Evolutionary conservation across 1,284 basidiomycete species (phyloP).

Genomic region (Austroboletus novae-zelandiae): DNA sequence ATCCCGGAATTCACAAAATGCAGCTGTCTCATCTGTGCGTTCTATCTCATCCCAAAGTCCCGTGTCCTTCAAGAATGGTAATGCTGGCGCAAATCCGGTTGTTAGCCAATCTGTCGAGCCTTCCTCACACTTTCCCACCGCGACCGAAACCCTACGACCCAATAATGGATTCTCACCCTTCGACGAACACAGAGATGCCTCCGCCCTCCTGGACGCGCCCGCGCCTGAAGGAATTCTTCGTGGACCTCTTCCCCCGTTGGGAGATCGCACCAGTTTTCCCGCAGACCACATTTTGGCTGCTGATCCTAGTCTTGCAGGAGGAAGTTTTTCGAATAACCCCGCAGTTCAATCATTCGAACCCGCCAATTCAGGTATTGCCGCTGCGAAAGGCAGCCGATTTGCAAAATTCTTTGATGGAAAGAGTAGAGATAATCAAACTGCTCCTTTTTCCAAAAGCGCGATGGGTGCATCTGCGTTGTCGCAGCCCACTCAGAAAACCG

Average conservation of each 20-base stretch:
- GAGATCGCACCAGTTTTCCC: conserved; percentile 24
- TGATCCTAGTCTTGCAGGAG: conserved; percentile 17
- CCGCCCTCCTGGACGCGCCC: conserved; percentile 21
- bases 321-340: conserved; percentile 17
- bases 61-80: conserved; percentile 24
- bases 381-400: conserved; percentile 71
- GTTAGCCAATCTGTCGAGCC: conserved; percentile 21
- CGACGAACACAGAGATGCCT: conserved; percentile 43
- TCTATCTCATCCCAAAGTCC: conserved; percentile 22
- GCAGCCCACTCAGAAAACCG: conserved; percentile 49
- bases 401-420: conserved; percentile 83
- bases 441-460: conserved; percentile 39
- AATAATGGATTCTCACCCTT: conserved; percentile 55
- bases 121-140: conserved; percentile 18
- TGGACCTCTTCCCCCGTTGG: conserved; percentile 17
- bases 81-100: conserved; percentile 23
- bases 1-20: conserved; percentile 41
- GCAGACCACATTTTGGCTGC: conserved; percentile 21
- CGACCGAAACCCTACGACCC: conserved; percentile 26
- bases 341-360: conserved; percentile 33
- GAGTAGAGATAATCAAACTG: conserved; percentile 42
- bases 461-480: conserved; percentile 40
- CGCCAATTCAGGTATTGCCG: conserved; percentile 39
- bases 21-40: conserved; percentile 16
- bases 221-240: conserved; percentile 38